phyloP scores from a whole-genome alignment of 306 rosid genomes.

The Cucumis cinereus region DNA sequence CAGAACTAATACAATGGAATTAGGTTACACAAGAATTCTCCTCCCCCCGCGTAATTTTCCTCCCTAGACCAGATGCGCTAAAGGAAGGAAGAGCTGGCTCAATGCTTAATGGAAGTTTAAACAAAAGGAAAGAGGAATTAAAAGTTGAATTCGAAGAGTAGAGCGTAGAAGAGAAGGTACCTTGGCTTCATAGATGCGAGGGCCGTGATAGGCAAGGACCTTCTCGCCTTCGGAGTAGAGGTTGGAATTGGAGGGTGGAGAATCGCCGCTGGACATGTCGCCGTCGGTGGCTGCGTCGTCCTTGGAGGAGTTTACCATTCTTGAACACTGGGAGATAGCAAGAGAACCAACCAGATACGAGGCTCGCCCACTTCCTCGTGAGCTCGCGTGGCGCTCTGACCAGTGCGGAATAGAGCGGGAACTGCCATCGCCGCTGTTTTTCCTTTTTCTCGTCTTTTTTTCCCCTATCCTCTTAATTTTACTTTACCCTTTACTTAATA shows the following conservation, averaged over 20 bases:
- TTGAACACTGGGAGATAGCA: not conserved
- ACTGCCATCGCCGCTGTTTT: slow-evolving; percentile 3
- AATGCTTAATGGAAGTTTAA: not conserved
- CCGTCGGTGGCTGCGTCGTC: slow-evolving; percentile 57
- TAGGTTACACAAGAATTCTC: not conserved
- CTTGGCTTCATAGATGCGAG: slow-evolving; percentile 96
- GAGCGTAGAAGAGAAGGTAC: slow-evolving; percentile 12
- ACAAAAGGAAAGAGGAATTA: not conserved
- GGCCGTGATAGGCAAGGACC: slow-evolving; percentile 84
- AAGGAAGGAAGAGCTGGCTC: not conserved
- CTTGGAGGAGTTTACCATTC: slow-evolving; percentile 67
- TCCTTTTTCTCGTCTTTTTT: not conserved
- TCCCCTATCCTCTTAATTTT: not conserved
- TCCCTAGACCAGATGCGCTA: not conserved
- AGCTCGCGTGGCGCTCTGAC: slow-evolving; percentile 5
- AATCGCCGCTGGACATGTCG: slow-evolving; percentile 55
- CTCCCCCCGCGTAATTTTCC: not conserved
- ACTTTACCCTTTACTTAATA: not conserved
- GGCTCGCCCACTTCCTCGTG: not conserved
- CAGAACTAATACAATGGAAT: not conserved
- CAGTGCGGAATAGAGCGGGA: slow-evolving; percentile 11
- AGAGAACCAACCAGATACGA: not conserved
- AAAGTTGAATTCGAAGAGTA: not conserved
- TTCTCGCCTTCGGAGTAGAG: slow-evolving; percentile 64
- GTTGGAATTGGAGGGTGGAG: slow-evolving; percentile 36